A percentile compares a stretch with the other conserved stretches of the same genome.
These are phyloP conservation scores for Rhizoctonia solani DNA, from an alignment of 1,284 basidiomycete genomes.

Conservation along the genomic window DNA sequence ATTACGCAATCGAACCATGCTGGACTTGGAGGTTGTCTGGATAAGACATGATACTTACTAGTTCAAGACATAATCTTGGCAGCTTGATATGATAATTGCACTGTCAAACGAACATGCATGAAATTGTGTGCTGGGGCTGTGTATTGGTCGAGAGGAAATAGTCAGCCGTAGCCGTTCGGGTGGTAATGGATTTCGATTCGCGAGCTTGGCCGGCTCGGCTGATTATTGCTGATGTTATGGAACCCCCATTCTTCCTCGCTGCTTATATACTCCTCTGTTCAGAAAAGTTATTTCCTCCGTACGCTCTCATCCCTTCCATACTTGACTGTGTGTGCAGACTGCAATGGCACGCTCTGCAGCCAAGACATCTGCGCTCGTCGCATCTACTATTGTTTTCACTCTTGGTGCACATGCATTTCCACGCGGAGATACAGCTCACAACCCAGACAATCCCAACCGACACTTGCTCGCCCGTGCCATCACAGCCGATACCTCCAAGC, in stretches of 20 bases:
- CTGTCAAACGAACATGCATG: too few species aligned
- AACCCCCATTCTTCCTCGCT: conserved; percentile 3
- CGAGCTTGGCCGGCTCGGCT: conserved; percentile 22
- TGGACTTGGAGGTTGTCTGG: too few species aligned
- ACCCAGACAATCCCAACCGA: conserved; percentile 20
- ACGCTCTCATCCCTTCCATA: not conserved
- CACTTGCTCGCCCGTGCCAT: conserved; percentile 35
- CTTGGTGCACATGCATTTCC: conserved; percentile 2
- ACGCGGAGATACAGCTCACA: conserved; percentile 20
- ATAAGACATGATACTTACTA: too few species aligned
- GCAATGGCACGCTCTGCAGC: conserved; percentile 11
- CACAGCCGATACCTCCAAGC: conserved; percentile 41
- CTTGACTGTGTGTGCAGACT: not conserved
- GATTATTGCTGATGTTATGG: conserved; percentile 7
- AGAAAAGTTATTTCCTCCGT: not conserved
- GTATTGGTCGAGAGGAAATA: too few species aligned
- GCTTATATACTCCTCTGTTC: conserved; percentile 4
- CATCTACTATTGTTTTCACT: not conserved
- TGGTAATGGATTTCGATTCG: not conserved
- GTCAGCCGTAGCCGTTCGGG: too few species aligned
- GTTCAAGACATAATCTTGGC: too few species aligned
- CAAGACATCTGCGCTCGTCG: not conserved
- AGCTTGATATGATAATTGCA: too few species aligned
- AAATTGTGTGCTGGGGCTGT: too few species aligned
- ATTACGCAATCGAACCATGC: too few species aligned